Base-by-base conservation (phyloP, 176 grass and related monocot genomes). In the Echinochloa phyllopogon region DNA sequence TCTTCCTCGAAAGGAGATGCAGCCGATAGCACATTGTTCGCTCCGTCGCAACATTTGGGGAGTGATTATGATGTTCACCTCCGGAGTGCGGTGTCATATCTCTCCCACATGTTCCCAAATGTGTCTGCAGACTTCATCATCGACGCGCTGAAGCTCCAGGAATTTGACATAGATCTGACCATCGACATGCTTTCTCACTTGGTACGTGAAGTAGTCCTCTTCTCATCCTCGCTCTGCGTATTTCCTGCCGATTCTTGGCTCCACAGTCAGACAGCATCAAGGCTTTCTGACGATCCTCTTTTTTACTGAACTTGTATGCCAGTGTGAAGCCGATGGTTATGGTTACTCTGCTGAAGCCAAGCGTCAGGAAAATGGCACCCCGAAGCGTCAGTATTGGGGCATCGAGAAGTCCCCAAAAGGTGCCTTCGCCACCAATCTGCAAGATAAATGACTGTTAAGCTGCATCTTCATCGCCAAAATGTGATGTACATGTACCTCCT, bases 61-160 rank as follows among this genome's bases (percentile, higher is more conserved):
- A 75, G 29, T 79, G 65, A 16, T 4, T n/a, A 10, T 8, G 79
- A 53, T 67, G 27, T 42, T 67, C 82, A 42, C 47, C 50, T 75
- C 69, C 72, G 4, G 5, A 20, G 9, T 43, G 82, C 55, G 52
- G 63, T 94, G 47, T 71, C 88, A 20, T 87, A 23, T 56, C 55
- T 94, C 65, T 77, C 80, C 0, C 75, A 41, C 37, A 82, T 94
- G 57, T 94, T 91, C 82, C 89, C 92, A 24, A 80, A 89, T 84
- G 82, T 94, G 27, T 82, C 89, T 69, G 42, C 69, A n/a, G 89
- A 94, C 21, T 94, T 77, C 69, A 88, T 94, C 52, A 36, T 58
- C 42, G 92, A 82, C 45, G 76, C 82, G 36, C 80, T 94, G 42
- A 80, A 77, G 62, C 86, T 72, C 27, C 62, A 86, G 48, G 57